Percentiles rank a stretch among this genome's conserved stretches.
These are phyloP conservation scores for Clavulina sp. DNA, from an alignment of 768 basidiomycete species.

Conservation along the genomic window DNA sequence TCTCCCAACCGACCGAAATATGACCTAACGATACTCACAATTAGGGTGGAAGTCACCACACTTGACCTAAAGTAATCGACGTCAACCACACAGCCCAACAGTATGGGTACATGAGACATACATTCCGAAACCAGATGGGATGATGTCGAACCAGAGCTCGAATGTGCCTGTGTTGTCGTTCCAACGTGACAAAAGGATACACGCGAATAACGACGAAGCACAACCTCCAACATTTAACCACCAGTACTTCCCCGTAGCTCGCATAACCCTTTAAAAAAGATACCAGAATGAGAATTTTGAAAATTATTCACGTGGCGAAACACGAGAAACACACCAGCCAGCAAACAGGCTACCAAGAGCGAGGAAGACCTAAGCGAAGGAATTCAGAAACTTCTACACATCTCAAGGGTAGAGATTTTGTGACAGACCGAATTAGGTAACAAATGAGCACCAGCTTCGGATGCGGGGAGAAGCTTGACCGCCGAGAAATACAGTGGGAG, in stretches of 20 bases:
- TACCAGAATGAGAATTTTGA: conserved; percentile 3
- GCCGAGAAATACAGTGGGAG: conserved; percentile 8
- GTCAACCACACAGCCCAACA: background rate
- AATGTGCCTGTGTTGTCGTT: conserved; percentile 36
- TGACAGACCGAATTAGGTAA: conserved; percentile 70
- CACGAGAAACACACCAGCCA: conserved; percentile 43
- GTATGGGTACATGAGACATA: background rate
- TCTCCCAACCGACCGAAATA: conserved; percentile 6
- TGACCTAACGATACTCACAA: conserved; percentile 26
- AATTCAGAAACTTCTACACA: background rate
- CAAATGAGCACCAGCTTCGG: conserved; percentile 53
- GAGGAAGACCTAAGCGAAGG: conserved; percentile 42
- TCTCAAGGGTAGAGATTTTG: conserved; percentile 10
- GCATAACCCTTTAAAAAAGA: conserved; percentile 47
- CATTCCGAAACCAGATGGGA: conserved; percentile 65
- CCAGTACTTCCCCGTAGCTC: conserved; percentile 73
- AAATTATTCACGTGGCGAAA: background rate
- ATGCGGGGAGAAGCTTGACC: background rate
- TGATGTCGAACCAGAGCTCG: conserved; percentile 61
- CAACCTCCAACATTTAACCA: conserved; percentile 36
- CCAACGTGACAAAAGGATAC: conserved; percentile 46
- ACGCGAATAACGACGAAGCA: conserved; percentile 44
- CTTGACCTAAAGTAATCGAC: conserved; percentile 31
- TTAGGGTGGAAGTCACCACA: conserved; percentile 70
- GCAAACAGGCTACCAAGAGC: conserved; percentile 74